phyloP scores from a whole-genome alignment of 352 stramenopile species.

The Aphanomyces cochlioides region DNA sequence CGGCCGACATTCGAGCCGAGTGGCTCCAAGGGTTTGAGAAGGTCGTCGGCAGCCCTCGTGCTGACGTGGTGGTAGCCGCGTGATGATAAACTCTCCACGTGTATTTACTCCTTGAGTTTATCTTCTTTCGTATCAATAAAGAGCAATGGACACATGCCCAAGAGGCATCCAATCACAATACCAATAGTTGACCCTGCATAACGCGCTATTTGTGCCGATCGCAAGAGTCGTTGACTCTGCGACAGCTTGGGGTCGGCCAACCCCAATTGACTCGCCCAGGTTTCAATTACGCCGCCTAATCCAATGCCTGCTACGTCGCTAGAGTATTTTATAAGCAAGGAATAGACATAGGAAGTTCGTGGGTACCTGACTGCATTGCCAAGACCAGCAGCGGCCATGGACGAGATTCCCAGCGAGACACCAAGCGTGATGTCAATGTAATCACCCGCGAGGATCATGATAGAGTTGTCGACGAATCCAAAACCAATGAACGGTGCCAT shows the following conservation, averaged over 20 bases:
- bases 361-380: constrained; percentile 67
- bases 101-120: not conserved
- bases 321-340: not conserved
- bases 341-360: constrained; percentile 58
- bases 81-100: not conserved
- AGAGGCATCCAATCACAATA: constrained; percentile 67
- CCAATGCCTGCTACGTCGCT: constrained; percentile 32
- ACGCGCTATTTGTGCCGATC: constrained; percentile 66
- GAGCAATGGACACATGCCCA: constrained; percentile 70
- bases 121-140: constrained; percentile 58
- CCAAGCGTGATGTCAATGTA: constrained; percentile 83
- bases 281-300: constrained; percentile 78
- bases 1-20: not conserved
- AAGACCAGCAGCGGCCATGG: constrained; percentile 79
- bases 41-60: constrained; percentile 4
- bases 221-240: constrained; percentile 59
- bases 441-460: constrained; percentile 90
- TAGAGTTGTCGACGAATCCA: constrained; percentile 96
- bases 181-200: constrained; percentile 60
- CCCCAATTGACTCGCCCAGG: constrained; percentile 60
- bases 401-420: constrained; percentile 80
- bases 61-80: not conserved
- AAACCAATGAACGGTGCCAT: constrained; percentile 96
- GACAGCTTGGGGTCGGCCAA: constrained; percentile 58
- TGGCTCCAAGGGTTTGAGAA: constrained; percentile 18